phyloP scores from a whole-genome alignment of 192 early-diverging fungal species.

The Allomyces macrogynus region DNA sequence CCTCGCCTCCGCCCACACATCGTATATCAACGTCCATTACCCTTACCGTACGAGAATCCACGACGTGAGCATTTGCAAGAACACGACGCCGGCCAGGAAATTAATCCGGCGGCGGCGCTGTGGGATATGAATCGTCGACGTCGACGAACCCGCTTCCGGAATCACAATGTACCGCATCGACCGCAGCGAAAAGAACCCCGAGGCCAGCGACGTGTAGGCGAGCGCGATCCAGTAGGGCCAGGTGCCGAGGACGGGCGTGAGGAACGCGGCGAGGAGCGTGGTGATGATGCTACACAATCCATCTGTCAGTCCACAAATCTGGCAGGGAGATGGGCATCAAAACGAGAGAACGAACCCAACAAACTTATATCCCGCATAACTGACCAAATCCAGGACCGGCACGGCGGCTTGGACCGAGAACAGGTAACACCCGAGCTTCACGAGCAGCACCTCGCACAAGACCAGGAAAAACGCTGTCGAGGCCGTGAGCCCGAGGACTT shows the following conservation, averaged over 20 bases:
- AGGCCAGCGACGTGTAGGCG: conserved; percentile 50
- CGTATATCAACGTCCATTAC: too few species aligned
- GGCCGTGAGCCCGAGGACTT: conserved; percentile 62
- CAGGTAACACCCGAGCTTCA: conserved; percentile 71
- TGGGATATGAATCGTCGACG: conserved; percentile 34
- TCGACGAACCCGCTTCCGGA: conserved; percentile 42
- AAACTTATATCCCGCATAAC: conserved; percentile 91
- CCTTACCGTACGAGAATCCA: too few species aligned
- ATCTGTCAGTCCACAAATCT: not conserved
- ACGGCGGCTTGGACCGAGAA: conserved; percentile 66
- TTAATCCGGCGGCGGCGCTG: conserved; percentile 66
- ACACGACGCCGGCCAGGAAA: too few species aligned
- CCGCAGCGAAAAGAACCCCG: conserved; percentile 76
- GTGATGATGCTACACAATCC: conserved; percentile 12
- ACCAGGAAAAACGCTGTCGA: conserved; percentile 63
- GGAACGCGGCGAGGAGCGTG: conserved; percentile 21
- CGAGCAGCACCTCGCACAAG: conserved; percentile 57
- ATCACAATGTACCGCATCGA: conserved; percentile 54
- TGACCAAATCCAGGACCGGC: conserved; percentile 66
- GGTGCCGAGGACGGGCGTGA: conserved; percentile 16
- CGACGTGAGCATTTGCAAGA: too few species aligned
- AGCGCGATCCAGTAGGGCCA: conserved; percentile 48
- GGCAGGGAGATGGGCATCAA: not conserved
- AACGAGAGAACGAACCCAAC: conserved; percentile 30
- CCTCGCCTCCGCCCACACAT: too few species aligned